Percentiles rank a stretch among this genome's conserved stretches.
phyloP scores from a whole-genome alignment of 106 monocot species.

The Ottelia alismoides region DNA sequence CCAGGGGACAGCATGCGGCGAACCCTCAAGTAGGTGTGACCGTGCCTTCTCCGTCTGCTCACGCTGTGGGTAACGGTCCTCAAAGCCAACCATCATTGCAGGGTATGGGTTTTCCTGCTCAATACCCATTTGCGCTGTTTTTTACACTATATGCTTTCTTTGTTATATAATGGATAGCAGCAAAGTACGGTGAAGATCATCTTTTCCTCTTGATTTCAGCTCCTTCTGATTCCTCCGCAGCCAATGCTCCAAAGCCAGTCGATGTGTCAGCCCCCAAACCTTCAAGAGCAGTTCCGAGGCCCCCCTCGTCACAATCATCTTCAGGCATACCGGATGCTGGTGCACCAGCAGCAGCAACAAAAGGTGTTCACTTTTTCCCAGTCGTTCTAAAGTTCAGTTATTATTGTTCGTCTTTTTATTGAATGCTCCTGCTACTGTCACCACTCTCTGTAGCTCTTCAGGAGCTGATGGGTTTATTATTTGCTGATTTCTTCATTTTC shows the following conservation, averaged over 20 bases:
- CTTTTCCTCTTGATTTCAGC: conserved; percentile 10
- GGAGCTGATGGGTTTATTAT: background rate
- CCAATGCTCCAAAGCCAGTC: conserved; percentile 12
- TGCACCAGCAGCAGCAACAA: conserved; percentile 18
- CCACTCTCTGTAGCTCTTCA: background rate
- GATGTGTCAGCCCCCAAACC: conserved; percentile 17
- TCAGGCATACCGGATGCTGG: conserved; percentile 15
- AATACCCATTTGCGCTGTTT: background rate
- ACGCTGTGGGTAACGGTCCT: conserved; percentile 31
- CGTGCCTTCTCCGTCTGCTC: background rate
- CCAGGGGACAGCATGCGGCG: conserved; percentile 21
- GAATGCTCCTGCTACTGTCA: background rate
- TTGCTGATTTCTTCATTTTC: background rate
- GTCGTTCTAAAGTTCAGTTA: background rate
- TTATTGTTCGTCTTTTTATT: background rate
- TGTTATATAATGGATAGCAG: background rate
- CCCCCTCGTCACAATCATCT: conserved; percentile 25
- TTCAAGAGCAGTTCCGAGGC: conserved; percentile 21
- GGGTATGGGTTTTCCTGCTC: conserved; percentile 16
- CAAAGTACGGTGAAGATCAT: background rate
- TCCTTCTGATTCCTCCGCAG: conserved; percentile 8
- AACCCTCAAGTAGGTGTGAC: conserved; percentile 4
- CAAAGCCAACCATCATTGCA: conserved; percentile 13
- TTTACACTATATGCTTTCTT: background rate
- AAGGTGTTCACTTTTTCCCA: conserved; percentile 28